These are phyloP conservation scores for Cajanus cajan DNA, from an alignment of 306 rosid species.

Conservation along the genomic window DNA sequence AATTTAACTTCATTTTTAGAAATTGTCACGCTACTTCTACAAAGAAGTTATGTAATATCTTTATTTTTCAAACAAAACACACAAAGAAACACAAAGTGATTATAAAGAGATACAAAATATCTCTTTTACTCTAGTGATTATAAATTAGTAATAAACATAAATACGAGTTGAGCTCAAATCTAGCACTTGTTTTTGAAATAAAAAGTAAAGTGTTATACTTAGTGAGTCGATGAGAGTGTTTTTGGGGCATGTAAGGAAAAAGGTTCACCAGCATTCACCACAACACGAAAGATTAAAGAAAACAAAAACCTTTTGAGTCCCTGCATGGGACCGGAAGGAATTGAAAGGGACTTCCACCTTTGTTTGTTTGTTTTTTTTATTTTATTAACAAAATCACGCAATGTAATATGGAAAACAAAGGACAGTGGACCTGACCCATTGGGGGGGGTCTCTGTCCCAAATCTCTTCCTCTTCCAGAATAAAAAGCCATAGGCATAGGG, in stretches of 20 bases:
- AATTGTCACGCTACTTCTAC: no score
- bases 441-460: constrained; percentile 55
- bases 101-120: no score
- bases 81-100: no score
- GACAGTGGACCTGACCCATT: constrained; percentile 53
- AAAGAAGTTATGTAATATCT: no score
- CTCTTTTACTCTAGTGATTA: no score
- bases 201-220: no score
- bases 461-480: constrained; percentile 40
- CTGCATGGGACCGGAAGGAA: constrained; percentile 57
- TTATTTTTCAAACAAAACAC: no score
- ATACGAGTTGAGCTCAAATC: no score
- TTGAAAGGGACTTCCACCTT: constrained; percentile 50
- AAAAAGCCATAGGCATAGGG: constrained; percentile 33
- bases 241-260: constrained; percentile 68
- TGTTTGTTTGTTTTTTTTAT: not conserved
- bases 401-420: constrained; percentile 48
- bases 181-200: no score
- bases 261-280: constrained; percentile 23
- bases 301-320: constrained; percentile 51
- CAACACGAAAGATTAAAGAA: constrained; percentile 31
- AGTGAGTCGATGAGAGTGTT: constrained; percentile 54
- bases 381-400: constrained; percentile 38
- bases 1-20: no score
- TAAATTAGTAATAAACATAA: no score